Conservation (phyloP, 2,329 filamentous ascomycete species). For the Fusarium mangiferae region DNA sequence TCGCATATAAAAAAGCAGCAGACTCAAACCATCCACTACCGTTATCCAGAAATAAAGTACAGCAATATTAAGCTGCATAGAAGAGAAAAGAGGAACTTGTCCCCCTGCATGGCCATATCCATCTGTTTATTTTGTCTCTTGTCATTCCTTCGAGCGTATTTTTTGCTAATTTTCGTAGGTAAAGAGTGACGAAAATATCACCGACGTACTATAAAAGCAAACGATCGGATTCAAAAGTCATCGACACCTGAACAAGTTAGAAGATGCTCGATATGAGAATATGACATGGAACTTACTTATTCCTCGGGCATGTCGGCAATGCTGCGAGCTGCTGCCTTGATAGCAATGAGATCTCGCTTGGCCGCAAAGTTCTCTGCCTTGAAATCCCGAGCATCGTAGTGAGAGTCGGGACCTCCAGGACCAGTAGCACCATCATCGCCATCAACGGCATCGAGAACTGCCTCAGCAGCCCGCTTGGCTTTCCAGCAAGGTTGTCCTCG, state of each 20-base stretch:
- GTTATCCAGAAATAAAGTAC: conserved; percentile 34
- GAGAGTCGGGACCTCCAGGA: conserved; percentile 37
- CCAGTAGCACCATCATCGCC: conserved; percentile 42
- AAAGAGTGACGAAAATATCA: conserved; percentile 14
- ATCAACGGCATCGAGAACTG: conserved; percentile 43
- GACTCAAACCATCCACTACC: conserved; percentile 26
- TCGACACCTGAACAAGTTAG: conserved; percentile 20
- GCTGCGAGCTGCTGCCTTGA: conserved; percentile 42
- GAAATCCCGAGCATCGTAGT: conserved; percentile 33
- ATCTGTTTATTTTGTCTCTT: conserved; percentile 13
- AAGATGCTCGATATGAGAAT: not conserved
- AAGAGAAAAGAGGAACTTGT: conserved; percentile 17
- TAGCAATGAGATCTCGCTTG: conserved; percentile 47
- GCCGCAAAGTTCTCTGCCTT: conserved; percentile 50
- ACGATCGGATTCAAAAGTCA: conserved; percentile 5
- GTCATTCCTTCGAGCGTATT: conserved; percentile 8
- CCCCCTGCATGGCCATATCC: conserved; percentile 18
- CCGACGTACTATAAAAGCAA: conserved; percentile 12
- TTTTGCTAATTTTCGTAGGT: conserved; percentile 15
- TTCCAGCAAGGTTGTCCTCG: conserved; percentile 52
- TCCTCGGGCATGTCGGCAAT: conserved; percentile 39
- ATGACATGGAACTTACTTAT: conserved; percentile 28
- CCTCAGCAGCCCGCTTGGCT: conserved; percentile 46
- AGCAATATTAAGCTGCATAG: conserved; percentile 19
- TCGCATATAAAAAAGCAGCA: conserved; percentile 35